Base-by-base conservation (phyloP, 306 rosid species). In the Purshia tridentata region DNA sequence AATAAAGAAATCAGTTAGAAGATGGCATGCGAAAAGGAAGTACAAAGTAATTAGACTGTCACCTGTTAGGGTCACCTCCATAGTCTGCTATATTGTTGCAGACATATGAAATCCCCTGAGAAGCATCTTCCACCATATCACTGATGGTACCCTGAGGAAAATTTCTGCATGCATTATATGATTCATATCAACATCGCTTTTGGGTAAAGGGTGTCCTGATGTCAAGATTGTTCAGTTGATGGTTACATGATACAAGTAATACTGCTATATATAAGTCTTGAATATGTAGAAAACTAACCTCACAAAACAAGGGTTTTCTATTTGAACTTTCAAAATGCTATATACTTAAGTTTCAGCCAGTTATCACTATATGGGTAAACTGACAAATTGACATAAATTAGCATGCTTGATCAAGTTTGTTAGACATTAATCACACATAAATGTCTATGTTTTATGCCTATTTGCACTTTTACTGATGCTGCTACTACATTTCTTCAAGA, bases 141-240 rank as follows among this genome's bases (percentile, higher is more conserved):
- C 98, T 88, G 56, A 95, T 88, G 70, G 97, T 95, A 76, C 97
- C 99, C 84, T 95, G 98, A 51, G 99, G 99, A 79, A 94, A 94
- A 75, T 94, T 94, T 79, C 97, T 94, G 91, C 88, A 85, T 41
- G 77, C 59, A 82, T 37, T 29, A 76, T 66, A 65, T 6, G 22
- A 23, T 16, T 73, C 65, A 72, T 72, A 39, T 63, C 54, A 74
- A 61, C 23, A 73, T 45, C 13, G 18, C 55, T 41, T 54, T 56
- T 61, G 80, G 63, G 44, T 37, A 68, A 8, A 70, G 53, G 76
- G 41, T 50, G 75, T 46, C 55, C 53, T 49, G 61, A 49, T 19
- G 40, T 69, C 37, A 46, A 71, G 23, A 37, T 14, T 72, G 57
- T 48, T 69, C 35, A 54, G 52, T 67, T 22, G 65, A 20, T 45